Base-by-base conservation (phyloP, 345 rosid species). In the Salix exigua region DNA sequence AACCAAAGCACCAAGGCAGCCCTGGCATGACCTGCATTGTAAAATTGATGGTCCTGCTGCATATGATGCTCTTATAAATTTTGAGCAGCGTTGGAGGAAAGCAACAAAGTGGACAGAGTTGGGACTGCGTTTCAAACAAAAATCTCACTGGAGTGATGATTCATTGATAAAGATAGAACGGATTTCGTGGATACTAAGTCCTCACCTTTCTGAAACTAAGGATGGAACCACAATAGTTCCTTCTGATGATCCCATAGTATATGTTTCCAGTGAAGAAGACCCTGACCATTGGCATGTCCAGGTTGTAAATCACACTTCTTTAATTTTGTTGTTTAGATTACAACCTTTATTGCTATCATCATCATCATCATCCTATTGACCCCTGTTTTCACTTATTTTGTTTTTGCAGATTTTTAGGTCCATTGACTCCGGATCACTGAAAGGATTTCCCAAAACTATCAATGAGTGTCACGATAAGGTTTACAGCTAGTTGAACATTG, bases 11-110 rank as follows among this genome's bases (percentile, higher is more conserved):
- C 97, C 97, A 66, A 91, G 99, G 83, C 92, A 95, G 81, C 97
- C 99, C 44, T 93, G 99, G 99, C 99, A 95, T 74, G 99, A 95
- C 81, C 83, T 90, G 86, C 99, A 95, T 78, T 89, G 97, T 86
- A 87, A 80, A 83, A 83, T 94, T 73, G 98, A 94, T 12, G 98
- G 98, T 40, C 94, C 97, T 75, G 98, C 98, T 42, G 98, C 94
- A 60, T 94, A 92, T 85, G 98, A 94, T 75, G 91, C 91, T 75
- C 97, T 95, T 79, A 91, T 88, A 72, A 94, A 95, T 89, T 95
- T 95, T 80, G 99, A 95, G 88, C 99, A 95, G 80, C 90, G 97
- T 37, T 93, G 99, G 99, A 91, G 87, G 79, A 90, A 87, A 84
- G 89, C 97, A 77, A 89, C 97, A 62, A 86, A 78, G 74, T 91